Percentiles rank a stretch among this genome's conserved stretches.
Evolutionary conservation across 768 basidiomycete genomes (phyloP).

Genomic region (Suillus subaureus): DNA sequence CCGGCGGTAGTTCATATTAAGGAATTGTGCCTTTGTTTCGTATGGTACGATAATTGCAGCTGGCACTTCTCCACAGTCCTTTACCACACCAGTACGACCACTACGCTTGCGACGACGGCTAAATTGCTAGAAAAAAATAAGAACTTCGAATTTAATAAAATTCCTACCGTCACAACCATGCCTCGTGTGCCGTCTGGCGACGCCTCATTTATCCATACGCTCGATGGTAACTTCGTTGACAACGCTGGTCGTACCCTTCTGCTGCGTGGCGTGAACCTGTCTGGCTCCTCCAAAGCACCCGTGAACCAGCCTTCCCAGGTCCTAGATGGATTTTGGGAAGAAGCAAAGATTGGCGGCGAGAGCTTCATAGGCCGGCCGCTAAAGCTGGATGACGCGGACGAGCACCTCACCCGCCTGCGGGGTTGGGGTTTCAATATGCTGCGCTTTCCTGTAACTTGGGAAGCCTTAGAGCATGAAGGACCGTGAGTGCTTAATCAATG

Average conservation of each 20-base stretch:
- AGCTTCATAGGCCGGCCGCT: constrained; percentile 80
- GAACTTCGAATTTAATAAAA: neutral
- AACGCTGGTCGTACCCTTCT: constrained; percentile 73
- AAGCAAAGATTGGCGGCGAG: constrained; percentile 66
- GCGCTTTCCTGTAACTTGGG: constrained; percentile 89
- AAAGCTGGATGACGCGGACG: constrained; percentile 84
- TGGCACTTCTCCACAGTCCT: neutral
- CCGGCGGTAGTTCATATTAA: neutral
- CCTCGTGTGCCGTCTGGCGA: constrained; percentile 64
- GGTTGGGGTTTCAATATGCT: constrained; percentile 96
- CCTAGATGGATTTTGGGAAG: constrained; percentile 81
- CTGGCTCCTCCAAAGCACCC: constrained; percentile 87
- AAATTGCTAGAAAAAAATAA: neutral
- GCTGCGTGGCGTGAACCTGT: constrained; percentile 93
- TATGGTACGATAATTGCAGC: neutral
- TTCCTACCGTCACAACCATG: constrained; percentile 49
- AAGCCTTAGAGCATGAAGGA: constrained; percentile 89
- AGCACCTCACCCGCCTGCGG: constrained; percentile 80
- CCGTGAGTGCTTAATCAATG: constrained; percentile 68
- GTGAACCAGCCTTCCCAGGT: constrained; percentile 65
- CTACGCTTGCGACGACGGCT: neutral
- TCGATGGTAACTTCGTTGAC: constrained; percentile 73
- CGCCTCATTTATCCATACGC: constrained; percentile 65
- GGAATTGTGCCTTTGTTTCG: neutral
- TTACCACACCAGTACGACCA: neutral